Evolutionary conservation across 768 basidiomycete species (phyloP).

Genomic region (Tricholoma hemisulphureum): DNA sequence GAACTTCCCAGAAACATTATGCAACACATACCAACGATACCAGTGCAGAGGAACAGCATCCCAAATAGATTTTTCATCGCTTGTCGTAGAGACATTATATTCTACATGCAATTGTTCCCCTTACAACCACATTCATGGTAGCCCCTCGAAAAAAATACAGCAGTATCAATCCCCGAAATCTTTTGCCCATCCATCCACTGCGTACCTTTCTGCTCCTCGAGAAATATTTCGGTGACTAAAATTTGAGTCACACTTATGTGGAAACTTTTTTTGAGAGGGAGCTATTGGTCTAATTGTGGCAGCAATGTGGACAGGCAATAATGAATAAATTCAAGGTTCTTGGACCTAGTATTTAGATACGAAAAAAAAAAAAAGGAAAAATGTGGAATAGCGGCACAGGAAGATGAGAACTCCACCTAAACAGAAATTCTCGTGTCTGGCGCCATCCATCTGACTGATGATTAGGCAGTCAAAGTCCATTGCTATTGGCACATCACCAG

Average conservation of each 20-base stretch:
- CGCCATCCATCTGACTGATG: slow-evolving; percentile 52
- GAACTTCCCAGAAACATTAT: background rate
- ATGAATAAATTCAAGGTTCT: background rate
- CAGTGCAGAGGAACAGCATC: background rate
- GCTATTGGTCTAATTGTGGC: too few relatives aligned
- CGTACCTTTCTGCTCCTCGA: too few relatives aligned
- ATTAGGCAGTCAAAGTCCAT: slow-evolving; percentile 53
- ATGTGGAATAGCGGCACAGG: slow-evolving; percentile 35
- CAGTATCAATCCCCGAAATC: too few relatives aligned
- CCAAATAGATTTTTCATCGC: background rate
- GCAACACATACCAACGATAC: background rate
- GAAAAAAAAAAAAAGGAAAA: slow-evolving; percentile 1
- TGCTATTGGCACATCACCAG: slow-evolving; percentile 72
- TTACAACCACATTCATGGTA: too few relatives aligned
- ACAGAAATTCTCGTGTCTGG: slow-evolving; percentile 34
- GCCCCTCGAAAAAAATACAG: too few relatives aligned
- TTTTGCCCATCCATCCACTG: too few relatives aligned
- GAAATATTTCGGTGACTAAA: too few relatives aligned
- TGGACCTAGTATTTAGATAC: background rate
- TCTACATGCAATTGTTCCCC: background rate
- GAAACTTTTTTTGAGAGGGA: too few relatives aligned
- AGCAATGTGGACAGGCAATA: too few relatives aligned
- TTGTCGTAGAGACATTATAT: background rate
- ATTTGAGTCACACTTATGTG: too few relatives aligned
- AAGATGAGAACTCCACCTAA: slow-evolving; percentile 32